Conservation (phyloP, 1,284 basidiomycete genomes). For the Laetiporus sulphureus region DNA sequence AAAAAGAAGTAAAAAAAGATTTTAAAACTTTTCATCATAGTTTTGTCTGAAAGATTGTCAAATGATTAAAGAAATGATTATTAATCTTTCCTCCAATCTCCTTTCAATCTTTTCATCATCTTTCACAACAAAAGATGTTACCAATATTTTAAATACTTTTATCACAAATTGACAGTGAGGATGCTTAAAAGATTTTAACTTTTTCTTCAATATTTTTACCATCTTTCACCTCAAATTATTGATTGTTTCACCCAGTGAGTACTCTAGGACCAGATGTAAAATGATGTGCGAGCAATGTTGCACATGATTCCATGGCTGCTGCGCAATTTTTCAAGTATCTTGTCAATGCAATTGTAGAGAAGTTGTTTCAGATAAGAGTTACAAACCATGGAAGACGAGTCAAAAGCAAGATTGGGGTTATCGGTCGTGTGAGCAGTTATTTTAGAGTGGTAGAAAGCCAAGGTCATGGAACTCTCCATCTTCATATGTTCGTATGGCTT, state of each 20-base stretch:
- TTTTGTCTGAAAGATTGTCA: no score
- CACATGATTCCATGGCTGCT: conserved; percentile 30
- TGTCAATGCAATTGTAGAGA: conserved; percentile 25
- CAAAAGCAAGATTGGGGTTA: conserved; percentile 10
- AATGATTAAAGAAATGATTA: no score
- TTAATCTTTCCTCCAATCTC: no score
- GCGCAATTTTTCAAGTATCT: conserved; percentile 33
- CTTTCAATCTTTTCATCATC: no score
- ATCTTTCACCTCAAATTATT: no score
- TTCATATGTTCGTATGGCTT: conserved; percentile 26
- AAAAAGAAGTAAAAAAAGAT: no score
- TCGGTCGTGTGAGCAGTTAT: conserved; percentile 21
- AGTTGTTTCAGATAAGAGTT: conserved; percentile 26
- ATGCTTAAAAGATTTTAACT: no score
- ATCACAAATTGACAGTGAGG: no score
- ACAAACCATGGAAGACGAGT: conserved; percentile 12
- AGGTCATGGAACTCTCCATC: conserved; percentile 23
- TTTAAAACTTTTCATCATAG: no score
- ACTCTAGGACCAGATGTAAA: conserved; percentile 23
- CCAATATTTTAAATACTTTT: no score
- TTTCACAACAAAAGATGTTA: no score
- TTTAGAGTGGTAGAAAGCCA: conserved; percentile 25
- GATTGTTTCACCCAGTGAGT: conserved; percentile 19
- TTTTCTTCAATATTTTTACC: no score
- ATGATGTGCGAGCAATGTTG: conserved; percentile 24